These are phyloP conservation scores for Asterella californica DNA, from an alignment of 225 moss, liverwort and hornwort genomes.

Conservation along the genomic window DNA sequence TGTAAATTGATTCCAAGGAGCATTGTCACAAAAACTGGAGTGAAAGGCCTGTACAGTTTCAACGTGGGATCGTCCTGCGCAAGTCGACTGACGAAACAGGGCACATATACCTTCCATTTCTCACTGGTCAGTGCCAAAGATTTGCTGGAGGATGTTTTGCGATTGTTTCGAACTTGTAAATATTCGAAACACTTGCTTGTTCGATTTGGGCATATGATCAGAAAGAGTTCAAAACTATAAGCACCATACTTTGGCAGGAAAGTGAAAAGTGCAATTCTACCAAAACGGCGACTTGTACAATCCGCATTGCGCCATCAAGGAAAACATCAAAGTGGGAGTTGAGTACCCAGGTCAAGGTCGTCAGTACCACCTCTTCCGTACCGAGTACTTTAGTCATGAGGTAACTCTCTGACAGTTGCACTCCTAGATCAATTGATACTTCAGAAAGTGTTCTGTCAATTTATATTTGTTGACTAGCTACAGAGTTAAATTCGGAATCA, in stretches of 20 bases:
- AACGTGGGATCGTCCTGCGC: slow-evolving; percentile 29
- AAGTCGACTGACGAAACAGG: slow-evolving; percentile 36
- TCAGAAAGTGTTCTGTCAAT: not conserved
- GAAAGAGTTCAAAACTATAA: not conserved
- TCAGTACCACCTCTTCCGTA: not conserved
- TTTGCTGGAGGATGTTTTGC: not conserved
- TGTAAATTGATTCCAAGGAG: slow-evolving; percentile 21
- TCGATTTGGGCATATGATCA: not conserved
- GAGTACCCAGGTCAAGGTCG: not conserved
- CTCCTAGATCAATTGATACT: not conserved
- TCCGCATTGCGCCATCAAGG: slow-evolving; percentile 41
- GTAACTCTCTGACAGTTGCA: not conserved
- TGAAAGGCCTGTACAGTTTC: slow-evolving; percentile 52
- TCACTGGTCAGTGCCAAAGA: slow-evolving; percentile 20
- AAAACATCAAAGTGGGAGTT: slow-evolving; percentile 46
- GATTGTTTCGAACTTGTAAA: not conserved
- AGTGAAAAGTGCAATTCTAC: slow-evolving; percentile 28
- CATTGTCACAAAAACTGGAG: slow-evolving; percentile 30
- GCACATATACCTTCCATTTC: slow-evolving; percentile 44
- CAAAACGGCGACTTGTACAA: slow-evolving; percentile 17
- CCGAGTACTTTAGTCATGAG: slow-evolving; percentile 6
- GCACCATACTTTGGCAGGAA: slow-evolving; percentile 25
- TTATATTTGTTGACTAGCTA: not conserved
- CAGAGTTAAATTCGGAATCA: not conserved
- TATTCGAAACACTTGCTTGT: not conserved